Evolutionary conservation across 192 early-diverging fungal genomes (phyloP).

Genomic region (Entrophospora sp.): DNA sequence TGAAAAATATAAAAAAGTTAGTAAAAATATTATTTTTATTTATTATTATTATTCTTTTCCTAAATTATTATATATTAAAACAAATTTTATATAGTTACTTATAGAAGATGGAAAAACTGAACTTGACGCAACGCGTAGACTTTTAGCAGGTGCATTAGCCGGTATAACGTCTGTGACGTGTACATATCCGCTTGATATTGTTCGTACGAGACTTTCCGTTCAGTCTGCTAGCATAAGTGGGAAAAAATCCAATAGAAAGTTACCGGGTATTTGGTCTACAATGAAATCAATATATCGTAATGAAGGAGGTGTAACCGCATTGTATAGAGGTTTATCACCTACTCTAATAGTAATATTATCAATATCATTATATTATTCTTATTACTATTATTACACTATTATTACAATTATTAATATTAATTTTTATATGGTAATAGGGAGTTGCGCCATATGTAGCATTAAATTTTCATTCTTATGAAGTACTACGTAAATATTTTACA

Average conservation of each 20-base stretch:
- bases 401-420: slow-evolving; percentile 30
- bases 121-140: slow-evolving; percentile 60
- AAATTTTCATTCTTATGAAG: slow-evolving; percentile 75
- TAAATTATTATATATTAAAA: too few species aligned
- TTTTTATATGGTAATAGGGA: slow-evolving; percentile 29
- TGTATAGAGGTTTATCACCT: slow-evolving; percentile 66
- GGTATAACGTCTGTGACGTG: slow-evolving; percentile 67
- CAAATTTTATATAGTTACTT: slow-evolving; percentile 44
- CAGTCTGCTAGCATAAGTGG: slow-evolving; percentile 52
- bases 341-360: slow-evolving; percentile 46
- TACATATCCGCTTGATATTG: slow-evolving; percentile 72
- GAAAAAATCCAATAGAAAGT: slow-evolving; percentile 36
- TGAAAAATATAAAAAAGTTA: slow-evolving; percentile 70
- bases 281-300: slow-evolving; percentile 52
- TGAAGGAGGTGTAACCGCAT: slow-evolving; percentile 64
- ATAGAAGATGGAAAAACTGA: slow-evolving; percentile 60
- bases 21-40: too few species aligned
- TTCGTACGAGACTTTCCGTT: slow-evolving; percentile 65
- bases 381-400: too few species aligned
- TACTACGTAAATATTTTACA: slow-evolving; percentile 59
- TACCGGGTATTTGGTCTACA: slow-evolving; percentile 61
- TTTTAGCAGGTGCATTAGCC: slow-evolving; percentile 63
- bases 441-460: slow-evolving; percentile 75
- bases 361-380: too few species aligned
- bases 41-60: too few species aligned